phyloP scores from a whole-genome alignment of 768 basidiomycete genomes.

The Amanita inopinata region DNA sequence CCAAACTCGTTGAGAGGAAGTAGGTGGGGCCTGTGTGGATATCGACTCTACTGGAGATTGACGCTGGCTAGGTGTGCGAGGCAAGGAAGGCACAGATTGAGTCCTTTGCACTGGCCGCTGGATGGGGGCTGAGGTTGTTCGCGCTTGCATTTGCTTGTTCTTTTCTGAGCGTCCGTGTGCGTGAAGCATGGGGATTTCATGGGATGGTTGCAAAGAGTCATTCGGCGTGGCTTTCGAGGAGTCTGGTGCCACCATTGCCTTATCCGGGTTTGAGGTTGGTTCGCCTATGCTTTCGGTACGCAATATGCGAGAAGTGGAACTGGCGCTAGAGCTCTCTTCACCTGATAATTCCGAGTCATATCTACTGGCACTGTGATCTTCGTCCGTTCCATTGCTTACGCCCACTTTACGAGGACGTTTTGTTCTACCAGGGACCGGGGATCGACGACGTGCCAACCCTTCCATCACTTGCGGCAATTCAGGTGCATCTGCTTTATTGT shows the following conservation, averaged over 20 bases:
- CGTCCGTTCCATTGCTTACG: background rate
- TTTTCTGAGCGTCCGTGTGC: slow-evolving; percentile 23
- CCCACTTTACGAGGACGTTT: background rate
- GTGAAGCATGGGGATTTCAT: slow-evolving; percentile 25
- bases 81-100: slow-evolving; percentile 9
- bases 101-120: background rate
- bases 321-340: slow-evolving; percentile 30
- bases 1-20: slow-evolving; percentile 13
- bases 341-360: slow-evolving; percentile 13
- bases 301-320: slow-evolving; percentile 18
- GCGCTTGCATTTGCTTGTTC: background rate
- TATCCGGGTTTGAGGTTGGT: background rate
- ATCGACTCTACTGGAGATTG: background rate
- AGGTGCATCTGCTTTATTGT: too few relatives aligned
- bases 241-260: slow-evolving; percentile 9
- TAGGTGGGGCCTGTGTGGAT: slow-evolving; percentile 7
- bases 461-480: background rate
- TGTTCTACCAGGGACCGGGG: background rate
- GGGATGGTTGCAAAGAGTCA: slow-evolving; percentile 13
- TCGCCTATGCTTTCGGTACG: background rate
- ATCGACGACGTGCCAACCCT: background rate
- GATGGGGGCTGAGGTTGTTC: background rate
- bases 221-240: background rate
- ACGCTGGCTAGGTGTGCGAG: slow-evolving; percentile 10
- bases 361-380: background rate